Percentiles rank a stretch among this genome's conserved stretches.
phyloP scores from a whole-genome alignment of 1,284 basidiomycete genomes.

The Marasmius tenuissimus region DNA sequence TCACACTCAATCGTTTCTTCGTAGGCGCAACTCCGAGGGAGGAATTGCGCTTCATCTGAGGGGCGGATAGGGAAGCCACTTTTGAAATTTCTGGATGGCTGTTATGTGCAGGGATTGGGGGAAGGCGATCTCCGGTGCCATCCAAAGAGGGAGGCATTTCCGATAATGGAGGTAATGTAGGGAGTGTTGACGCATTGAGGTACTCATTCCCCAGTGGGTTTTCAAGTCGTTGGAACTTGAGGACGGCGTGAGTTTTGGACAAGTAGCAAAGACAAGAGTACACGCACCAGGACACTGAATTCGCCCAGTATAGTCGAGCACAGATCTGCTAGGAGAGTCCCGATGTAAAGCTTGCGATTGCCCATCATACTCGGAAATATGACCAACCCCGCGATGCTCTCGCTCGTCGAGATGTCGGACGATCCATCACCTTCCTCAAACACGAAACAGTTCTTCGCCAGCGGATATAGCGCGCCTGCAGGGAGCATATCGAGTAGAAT shows the following conservation, averaged over 20 bases:
- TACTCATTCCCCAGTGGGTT: conserved; percentile 75
- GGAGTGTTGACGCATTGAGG: conserved; percentile 64
- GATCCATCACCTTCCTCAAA: conserved; percentile 73
- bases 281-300: conserved; percentile 73
- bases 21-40: conserved; percentile 43
- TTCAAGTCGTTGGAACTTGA: conserved; percentile 64
- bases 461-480: conserved; percentile 66
- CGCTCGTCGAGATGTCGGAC: conserved; percentile 54
- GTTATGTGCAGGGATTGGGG: conserved; percentile 46
- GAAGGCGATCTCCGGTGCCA: conserved; percentile 37
- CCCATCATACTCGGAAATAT: conserved; percentile 79
- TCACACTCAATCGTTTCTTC: conserved; percentile 61
- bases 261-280: not conserved
- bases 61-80: conserved; percentile 35
- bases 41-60: conserved; percentile 54
- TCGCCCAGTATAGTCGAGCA: conserved; percentile 84
- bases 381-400: conserved; percentile 61
- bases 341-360: conserved; percentile 80
- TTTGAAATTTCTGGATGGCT: conserved; percentile 59
- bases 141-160: conserved; percentile 61
- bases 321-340: conserved; percentile 82
- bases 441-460: conserved; percentile 74
- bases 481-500: conserved; percentile 64
- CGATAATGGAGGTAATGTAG: conserved; percentile 54
- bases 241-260: conserved; percentile 10